These are phyloP conservation scores for Vitellaria paradoxa DNA, from an alignment of 179 eudicot genomes.

Conservation along the genomic window DNA sequence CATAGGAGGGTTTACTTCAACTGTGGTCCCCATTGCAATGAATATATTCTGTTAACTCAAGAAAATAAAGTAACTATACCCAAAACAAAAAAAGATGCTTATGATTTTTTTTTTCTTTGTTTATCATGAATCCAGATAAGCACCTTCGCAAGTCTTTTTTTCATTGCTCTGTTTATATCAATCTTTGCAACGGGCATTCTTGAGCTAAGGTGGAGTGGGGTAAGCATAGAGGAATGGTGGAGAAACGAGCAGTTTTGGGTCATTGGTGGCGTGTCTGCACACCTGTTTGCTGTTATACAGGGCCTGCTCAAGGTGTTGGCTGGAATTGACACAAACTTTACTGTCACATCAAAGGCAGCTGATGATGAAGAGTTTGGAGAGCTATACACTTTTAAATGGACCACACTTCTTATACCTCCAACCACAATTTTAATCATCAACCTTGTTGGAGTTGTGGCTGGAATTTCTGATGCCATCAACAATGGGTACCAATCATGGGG, in stretches of 20 bases:
- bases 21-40: background rate
- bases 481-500: conserved; percentile 88
- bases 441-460: conserved; percentile 84
- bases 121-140: conserved; percentile 59
- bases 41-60: too few relatives aligned
- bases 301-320: conserved; percentile 79
- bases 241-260: conserved; percentile 93
- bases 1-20: background rate
- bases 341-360: conserved; percentile 73
- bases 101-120: background rate
- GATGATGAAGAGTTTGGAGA: conserved; percentile 79
- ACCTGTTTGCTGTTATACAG: conserved; percentile 80
- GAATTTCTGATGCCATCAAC: conserved; percentile 84
- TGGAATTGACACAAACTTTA: conserved; percentile 82
- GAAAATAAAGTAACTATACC: background rate
- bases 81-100: background rate
- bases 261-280: conserved; percentile 84
- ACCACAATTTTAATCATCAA: conserved; percentile 76
- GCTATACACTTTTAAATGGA: conserved; percentile 80
- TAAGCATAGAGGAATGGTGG: conserved; percentile 95
- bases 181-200: conserved; percentile 78
- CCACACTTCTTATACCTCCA: conserved; percentile 84
- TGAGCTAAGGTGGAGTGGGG: conserved; percentile 93
- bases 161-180: conserved; percentile 70
- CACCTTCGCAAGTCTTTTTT: conserved; percentile 82